These are phyloP conservation scores for Corchorus capsularis DNA, from an alignment of 345 rosid species.

Conservation along the genomic window DNA sequence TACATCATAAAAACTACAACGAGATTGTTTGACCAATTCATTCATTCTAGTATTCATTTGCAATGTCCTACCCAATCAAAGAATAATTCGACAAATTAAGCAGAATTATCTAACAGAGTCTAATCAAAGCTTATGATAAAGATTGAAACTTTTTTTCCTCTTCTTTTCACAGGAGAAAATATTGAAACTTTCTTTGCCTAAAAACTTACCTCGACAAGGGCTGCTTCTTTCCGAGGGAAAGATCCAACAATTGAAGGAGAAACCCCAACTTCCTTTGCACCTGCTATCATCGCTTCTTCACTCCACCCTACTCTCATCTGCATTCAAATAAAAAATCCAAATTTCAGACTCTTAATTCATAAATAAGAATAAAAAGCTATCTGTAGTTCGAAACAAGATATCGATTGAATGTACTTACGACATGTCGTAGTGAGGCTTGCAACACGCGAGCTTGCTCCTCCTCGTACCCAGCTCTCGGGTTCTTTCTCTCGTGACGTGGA, in stretches of 20 bases:
- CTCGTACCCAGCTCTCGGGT: slow-evolving; percentile 54
- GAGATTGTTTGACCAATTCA: not conserved
- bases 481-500: slow-evolving; percentile 41
- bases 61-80: not conserved
- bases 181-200: too few species aligned
- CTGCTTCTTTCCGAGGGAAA: slow-evolving; percentile 85
- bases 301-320: slow-evolving; percentile 81
- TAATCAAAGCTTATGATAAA: not conserved
- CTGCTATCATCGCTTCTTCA: slow-evolving; percentile 88
- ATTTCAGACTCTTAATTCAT: not conserved
- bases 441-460: slow-evolving; percentile 85
- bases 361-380: not conserved
- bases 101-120: not conserved
- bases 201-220: slow-evolving; percentile 73
- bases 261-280: slow-evolving; percentile 81
- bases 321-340: not conserved
- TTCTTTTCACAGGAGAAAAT: too few species aligned
- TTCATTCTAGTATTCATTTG: too few species aligned
- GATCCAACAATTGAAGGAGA: slow-evolving; percentile 93
- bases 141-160: not conserved
- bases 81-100: not conserved
- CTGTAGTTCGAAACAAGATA: not conserved
- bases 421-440: slow-evolving; percentile 76
- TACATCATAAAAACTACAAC: not conserved
- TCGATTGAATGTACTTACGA: slow-evolving; percentile 42